Percentiles rank a stretch among this genome's conserved stretches.
Conservation (phyloP, 1,284 basidiomycete species). For the Moniliophthora roreri region DNA sequence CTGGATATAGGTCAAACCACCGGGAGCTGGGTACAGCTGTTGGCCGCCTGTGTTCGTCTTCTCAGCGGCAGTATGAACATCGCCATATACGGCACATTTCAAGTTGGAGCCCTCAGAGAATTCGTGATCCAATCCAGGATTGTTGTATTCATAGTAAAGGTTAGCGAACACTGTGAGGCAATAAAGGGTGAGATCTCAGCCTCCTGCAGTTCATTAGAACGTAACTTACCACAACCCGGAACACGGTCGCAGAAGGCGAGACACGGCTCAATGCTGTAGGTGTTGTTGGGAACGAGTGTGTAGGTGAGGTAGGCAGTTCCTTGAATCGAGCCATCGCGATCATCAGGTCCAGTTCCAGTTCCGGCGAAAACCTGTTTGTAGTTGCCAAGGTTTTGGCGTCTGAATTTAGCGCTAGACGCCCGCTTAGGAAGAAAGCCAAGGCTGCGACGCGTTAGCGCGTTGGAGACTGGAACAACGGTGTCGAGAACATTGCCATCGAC, state of each 20-base stretch:
- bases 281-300: constrained; percentile 15
- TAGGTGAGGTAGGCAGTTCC: constrained; percentile 19
- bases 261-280: constrained; percentile 14
- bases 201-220: neutral
- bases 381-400: constrained; percentile 3
- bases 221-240: constrained; percentile 17
- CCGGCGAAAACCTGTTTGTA: constrained; percentile 19
- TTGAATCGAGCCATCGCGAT: constrained; percentile 16
- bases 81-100: constrained; percentile 19
- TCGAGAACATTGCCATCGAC: constrained; percentile 15
- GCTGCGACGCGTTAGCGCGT: constrained; percentile 1
- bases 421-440: constrained; percentile 2
- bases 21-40: constrained; percentile 2
- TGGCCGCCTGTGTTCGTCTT: constrained; percentile 14
- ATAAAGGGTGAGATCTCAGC: neutral
- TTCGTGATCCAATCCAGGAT: constrained; percentile 16
- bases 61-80: constrained; percentile 6
- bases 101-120: constrained; percentile 19
- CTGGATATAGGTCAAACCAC: constrained; percentile 10
- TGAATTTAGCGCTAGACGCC: neutral
- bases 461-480: neutral
- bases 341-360: constrained; percentile 1
- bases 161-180: constrained; percentile 18
- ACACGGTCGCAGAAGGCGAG: constrained; percentile 17
- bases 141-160: constrained; percentile 20